Base-by-base conservation (phyloP, 306 rosid species). In the Coriaria nepalensis region DNA sequence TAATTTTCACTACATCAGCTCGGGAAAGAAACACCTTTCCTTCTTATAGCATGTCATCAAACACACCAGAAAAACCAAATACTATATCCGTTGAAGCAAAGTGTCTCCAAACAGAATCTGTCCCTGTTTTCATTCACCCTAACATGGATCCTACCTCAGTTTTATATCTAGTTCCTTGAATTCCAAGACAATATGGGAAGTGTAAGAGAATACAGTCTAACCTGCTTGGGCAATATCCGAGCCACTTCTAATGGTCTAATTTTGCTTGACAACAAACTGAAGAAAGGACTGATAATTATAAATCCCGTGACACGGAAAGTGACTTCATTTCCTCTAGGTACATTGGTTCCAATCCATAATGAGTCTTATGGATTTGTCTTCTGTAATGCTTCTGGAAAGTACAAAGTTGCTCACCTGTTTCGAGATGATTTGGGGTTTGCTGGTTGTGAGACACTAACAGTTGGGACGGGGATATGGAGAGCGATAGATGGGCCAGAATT, bases 241-340 rank as follows among this genome's bases (percentile, higher is more conserved):
- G 73, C 75, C 34, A 44, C 75, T 38, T 71, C 73, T 69, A 65
- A 65, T 40, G 82, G 82, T 47, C 63, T 76, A 53, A 61, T 76
- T 34, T 57, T 76, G 64, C 68, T 76, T 4, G 75, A 71, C 44
- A 64, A 68, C 59, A 53, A 42, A 39, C 13, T 57, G 56, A 72
- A 76, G 62, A 71, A 47, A 34, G 75, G 72, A 51, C 63, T 76
- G 4, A 53, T 68, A 20, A 58, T 68, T 40, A n/a, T 68, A 47
- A 76, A 76, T 57, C 78, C 82, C 2, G 82, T 76, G 59, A 76
- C 82, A 9, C 53, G 72, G 66, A 68, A 76, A 59, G 42, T 61
- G 59, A 57, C 56, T 36, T 7, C 62, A 36, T 64, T 76, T 61
- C 75, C 78, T 7, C 50, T 49, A 9, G 82, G 82, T 37, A 76